Percentiles rank a stretch among this genome's conserved stretches.
These are phyloP conservation scores for Geranium brycei DNA, from an alignment of 345 rosid genomes.

Conservation along the genomic window DNA sequence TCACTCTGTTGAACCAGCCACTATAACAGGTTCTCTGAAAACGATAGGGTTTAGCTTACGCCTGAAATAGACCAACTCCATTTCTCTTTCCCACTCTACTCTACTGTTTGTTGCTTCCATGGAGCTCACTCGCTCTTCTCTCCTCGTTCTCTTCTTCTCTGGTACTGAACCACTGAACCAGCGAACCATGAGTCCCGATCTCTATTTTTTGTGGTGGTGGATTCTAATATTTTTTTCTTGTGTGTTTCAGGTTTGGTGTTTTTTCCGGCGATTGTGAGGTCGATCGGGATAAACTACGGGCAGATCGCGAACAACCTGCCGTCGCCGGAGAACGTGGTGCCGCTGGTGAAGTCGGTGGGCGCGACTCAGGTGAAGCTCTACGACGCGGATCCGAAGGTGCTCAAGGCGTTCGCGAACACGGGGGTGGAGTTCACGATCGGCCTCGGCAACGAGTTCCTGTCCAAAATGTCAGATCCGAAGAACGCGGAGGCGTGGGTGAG, in stretches of 20 bases:
- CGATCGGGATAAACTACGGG: slow-evolving; percentile 85
- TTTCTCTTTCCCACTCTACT: no score
- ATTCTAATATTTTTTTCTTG: no score
- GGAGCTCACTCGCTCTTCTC: not conserved
- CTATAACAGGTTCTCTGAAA: no score
- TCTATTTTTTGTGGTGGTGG: not conserved
- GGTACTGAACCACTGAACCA: not conserved
- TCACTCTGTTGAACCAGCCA: no score
- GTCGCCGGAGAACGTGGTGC: slow-evolving; percentile 51
- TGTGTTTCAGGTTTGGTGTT: not conserved
- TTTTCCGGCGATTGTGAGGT: slow-evolving; percentile 24
- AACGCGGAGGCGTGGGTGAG: slow-evolving; percentile 60
- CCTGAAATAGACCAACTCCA: not conserved
- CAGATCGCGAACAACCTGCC: slow-evolving; percentile 84
- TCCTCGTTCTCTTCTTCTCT: not conserved
- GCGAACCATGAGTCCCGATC: no score
- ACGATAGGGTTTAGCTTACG: no score
- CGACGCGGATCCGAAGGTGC: slow-evolving; percentile 69
- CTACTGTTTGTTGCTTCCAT: not conserved
- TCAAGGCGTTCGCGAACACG: slow-evolving; percentile 62
- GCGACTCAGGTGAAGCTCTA: slow-evolving; percentile 74
- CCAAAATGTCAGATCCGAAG: slow-evolving; percentile 47
- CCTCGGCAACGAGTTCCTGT: slow-evolving; percentile 55
- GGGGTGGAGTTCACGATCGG: slow-evolving; percentile 71
- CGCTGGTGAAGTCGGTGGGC: slow-evolving; percentile 74